phyloP scores from a whole-genome alignment of 495 filamentous ascomycete genomes.

The Penicillium desertorum region DNA sequence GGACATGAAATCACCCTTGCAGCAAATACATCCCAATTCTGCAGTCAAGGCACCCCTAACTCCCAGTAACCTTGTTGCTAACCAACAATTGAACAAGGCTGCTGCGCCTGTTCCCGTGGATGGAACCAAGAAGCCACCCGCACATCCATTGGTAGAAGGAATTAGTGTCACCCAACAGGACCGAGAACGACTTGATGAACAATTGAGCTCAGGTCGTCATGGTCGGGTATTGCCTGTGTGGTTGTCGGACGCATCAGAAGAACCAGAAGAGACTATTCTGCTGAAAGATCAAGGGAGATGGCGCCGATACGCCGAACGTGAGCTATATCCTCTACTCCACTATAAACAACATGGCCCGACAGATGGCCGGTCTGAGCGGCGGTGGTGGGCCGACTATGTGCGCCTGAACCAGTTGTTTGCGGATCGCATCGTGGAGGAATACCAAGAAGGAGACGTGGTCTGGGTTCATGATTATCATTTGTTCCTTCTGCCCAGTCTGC shows the following conservation, averaged over 20 bases:
- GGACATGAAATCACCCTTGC: conserved; percentile 36
- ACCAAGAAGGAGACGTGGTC: conserved; percentile 87
- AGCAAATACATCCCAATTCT: conserved; percentile 36
- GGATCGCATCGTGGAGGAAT: conserved; percentile 77
- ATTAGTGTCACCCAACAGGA: conserved; percentile 64
- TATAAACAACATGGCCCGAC: conserved; percentile 89
- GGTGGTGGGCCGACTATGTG: conserved; percentile 86
- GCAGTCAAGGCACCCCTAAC: conserved; percentile 23
- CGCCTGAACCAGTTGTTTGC: conserved; percentile 86
- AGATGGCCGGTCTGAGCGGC: conserved; percentile 75
- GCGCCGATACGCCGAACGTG: conserved; percentile 85
- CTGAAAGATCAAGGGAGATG: conserved; percentile 77
- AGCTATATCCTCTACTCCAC: conserved; percentile 86
- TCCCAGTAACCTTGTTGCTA: conserved; percentile 17
- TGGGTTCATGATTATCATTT: conserved; percentile 92
- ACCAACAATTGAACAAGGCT: conserved; percentile 52
- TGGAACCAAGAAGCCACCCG: conserved; percentile 50
- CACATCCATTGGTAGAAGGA: conserved; percentile 59
- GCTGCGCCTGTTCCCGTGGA: conserved; percentile 73
- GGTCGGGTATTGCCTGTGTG: conserved; percentile 79
- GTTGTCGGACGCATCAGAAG: conserved; percentile 70
- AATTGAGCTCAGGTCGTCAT: conserved; percentile 65
- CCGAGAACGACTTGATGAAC: conserved; percentile 63
- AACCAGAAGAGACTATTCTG: conserved; percentile 59
- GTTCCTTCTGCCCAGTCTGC: conserved; percentile 77